Evolutionary conservation across 139 green algal genomes (phyloP).

Genomic region (Closterium sp.): DNA sequence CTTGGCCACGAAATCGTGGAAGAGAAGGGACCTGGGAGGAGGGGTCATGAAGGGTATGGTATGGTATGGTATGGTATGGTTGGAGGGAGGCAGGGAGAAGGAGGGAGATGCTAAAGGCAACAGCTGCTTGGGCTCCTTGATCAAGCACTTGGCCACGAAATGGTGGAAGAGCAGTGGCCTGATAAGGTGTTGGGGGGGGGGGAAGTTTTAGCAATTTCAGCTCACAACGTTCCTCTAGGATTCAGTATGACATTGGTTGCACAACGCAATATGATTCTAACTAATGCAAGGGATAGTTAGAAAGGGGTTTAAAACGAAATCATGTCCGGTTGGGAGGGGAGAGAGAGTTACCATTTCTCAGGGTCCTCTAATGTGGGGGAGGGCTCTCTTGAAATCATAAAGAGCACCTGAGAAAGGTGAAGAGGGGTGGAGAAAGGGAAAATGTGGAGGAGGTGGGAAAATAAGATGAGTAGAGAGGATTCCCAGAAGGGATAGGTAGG

Average conservation of each 20-base stretch:
- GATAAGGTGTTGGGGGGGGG: too few species aligned
- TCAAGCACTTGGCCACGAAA: constrained; percentile 77
- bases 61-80: constrained; percentile 31
- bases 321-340: neutral
- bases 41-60: neutral
- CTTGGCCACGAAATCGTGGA: constrained; percentile 82
- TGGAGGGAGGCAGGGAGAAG: constrained; percentile 56
- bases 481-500: too few species aligned
- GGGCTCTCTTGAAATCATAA: constrained; percentile 55
- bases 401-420: too few species aligned
- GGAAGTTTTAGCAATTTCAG: too few species aligned
- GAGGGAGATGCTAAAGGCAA: too few species aligned
- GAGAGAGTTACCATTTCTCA: constrained; percentile 41
- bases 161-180: constrained; percentile 64
- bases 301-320: too few species aligned
- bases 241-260: too few species aligned
- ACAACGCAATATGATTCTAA: too few species aligned
- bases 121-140: constrained; percentile 54
- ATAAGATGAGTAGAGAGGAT: neutral
- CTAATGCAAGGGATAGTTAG: too few species aligned
- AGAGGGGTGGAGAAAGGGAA: too few species aligned
- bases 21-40: constrained; percentile 42
- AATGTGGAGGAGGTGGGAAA: neutral
- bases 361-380: constrained; percentile 75
- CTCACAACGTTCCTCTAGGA: too few species aligned